Evolutionary conservation across 306 rosid genomes (phyloP), one percentile per base, ranked within the genome.

Genomic region (Mimosa pudica): DNA sequence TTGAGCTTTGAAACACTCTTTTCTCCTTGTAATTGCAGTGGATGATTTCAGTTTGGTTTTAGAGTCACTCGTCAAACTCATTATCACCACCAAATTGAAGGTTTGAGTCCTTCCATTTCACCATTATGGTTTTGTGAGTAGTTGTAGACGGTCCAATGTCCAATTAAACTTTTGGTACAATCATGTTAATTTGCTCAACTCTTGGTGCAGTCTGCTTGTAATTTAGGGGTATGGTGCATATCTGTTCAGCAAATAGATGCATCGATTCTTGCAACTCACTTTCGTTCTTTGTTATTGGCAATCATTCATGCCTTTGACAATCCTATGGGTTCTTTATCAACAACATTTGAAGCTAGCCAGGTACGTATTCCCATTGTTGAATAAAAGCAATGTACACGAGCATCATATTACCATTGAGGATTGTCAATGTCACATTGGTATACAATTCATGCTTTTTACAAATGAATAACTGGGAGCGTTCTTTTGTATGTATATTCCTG

Each of bases 321-420:
- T 84, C 98, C 97, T 11, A 80, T 88, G 84, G 97, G 94, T 80
- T 94, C 94, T 52, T 75, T 92, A 86, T 94, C 97, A 46, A 89
- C 96, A n/a, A 92, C 96, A 70, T 92, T 90, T 81, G 97, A 92
- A 92, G 96, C 98, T 79, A 90, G 84, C 44, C 96, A 89, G 97
- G 97, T 94, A 79, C 57, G 61, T 32, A 46, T 77, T 6, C 17
- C 63, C 46, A 46, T 75, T 30, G 6, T 52, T 8, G 65, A 4
- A 58, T 4, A 24, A 69, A 58, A 70, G 41, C 47, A 70, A 47
- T 14, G 32, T 58, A 8, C 18, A 17, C 20, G 41, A 41, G 41
- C 20, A 38, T 65, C 32, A 57, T 80, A 41, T 73, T 9, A 18
- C 45, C 52, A 73, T 24, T 70, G 60, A 61, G 68, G 42, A 73